These are phyloP conservation scores for Glarea lozoyensis DNA, from an alignment of 495 filamentous ascomycete species.

Conservation along the genomic window DNA sequence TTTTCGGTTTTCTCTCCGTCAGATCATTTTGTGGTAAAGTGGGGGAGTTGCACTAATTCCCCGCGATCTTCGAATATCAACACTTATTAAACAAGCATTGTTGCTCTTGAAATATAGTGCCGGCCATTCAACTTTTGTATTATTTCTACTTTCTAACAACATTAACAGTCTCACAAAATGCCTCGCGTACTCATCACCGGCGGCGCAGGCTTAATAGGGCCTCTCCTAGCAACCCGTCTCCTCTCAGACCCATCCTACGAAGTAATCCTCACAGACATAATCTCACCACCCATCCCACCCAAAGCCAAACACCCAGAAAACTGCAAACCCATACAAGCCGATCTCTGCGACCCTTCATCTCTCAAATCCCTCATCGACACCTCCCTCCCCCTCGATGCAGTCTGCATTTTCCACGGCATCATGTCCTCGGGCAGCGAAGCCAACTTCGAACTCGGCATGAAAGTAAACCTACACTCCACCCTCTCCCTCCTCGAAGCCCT, in stretches of 20 bases:
- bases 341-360: constrained; percentile 48
- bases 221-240: constrained; percentile 25
- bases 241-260: constrained; percentile 16
- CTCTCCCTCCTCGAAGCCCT: constrained; percentile 54
- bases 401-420: constrained; percentile 79
- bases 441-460: constrained; percentile 63
- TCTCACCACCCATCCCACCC: constrained; percentile 36
- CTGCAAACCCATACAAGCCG: constrained; percentile 45
- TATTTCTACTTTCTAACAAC: not conserved
- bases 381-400: constrained; percentile 43
- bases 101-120: too few species aligned
- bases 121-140: not conserved
- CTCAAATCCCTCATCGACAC: constrained; percentile 36
- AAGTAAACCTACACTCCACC: constrained; percentile 68
- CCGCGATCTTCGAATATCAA: too few species aligned
- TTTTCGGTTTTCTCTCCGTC: too few species aligned
- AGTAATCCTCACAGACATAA: constrained; percentile 18
- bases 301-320: constrained; percentile 43
- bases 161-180: constrained; percentile 21
- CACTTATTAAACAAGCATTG: too few species aligned
- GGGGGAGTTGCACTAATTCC: too few species aligned
- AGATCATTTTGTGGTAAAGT: too few species aligned
- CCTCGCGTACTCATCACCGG: constrained; percentile 35
- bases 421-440: constrained; percentile 74
- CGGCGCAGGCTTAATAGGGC: constrained; percentile 35